Conservation (phyloP, 2,329 filamentous ascomycete species). For the Cadophora sp. region DNA sequence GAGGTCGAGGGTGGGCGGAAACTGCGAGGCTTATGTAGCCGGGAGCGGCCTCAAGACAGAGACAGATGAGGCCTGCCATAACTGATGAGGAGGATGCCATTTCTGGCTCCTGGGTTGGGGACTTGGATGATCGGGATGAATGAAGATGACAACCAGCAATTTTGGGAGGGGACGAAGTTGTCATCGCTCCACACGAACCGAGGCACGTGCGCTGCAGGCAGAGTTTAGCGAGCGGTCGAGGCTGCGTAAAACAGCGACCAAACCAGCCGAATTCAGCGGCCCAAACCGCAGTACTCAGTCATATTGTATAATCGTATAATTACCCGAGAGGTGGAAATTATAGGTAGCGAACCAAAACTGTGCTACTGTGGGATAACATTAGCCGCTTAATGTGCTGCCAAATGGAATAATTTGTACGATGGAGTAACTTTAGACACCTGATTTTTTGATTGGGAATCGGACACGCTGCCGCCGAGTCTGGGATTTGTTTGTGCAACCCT, state of each 20-base stretch:
- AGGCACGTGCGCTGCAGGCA: not conserved
- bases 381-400: too few species aligned
- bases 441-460: too few species aligned
- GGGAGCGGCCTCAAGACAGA: not conserved
- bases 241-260: too few species aligned
- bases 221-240: not conserved
- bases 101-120: not conserved
- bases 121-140: not conserved
- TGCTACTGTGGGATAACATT: too few species aligned
- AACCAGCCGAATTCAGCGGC: too few species aligned
- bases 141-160: constrained; percentile 1
- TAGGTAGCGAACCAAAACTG: too few species aligned
- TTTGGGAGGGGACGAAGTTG: not conserved
- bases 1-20: constrained; percentile 24
- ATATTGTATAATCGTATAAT: too few species aligned
- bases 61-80: not conserved
- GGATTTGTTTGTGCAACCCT: too few species aligned
- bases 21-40: constrained; percentile 13
- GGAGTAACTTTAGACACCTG: too few species aligned
- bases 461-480: too few species aligned
- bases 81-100: not conserved
- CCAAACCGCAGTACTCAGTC: not conserved
- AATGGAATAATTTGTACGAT: too few species aligned
- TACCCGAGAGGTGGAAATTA: too few species aligned
- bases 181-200: not conserved